These are phyloP conservation scores for Podila clonocystis DNA, from an alignment of 192 early-diverging fungal species.

Conservation along the genomic window DNA sequence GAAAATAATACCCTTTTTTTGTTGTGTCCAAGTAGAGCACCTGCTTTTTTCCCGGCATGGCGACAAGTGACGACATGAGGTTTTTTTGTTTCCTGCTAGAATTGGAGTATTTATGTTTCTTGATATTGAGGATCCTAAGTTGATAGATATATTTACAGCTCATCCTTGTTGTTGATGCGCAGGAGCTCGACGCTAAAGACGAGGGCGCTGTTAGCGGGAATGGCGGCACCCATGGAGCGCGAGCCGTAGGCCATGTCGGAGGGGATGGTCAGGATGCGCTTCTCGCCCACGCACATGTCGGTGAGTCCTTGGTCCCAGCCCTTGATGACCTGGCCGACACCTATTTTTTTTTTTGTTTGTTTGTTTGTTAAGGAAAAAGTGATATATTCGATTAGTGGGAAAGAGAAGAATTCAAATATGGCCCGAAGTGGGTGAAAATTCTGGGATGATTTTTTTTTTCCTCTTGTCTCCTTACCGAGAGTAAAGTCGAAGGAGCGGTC, in stretches of 20 bases:
- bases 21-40: too few species aligned
- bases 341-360: slow-evolving; percentile 18
- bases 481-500: slow-evolving; percentile 75
- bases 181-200: slow-evolving; percentile 85
- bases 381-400: too few species aligned
- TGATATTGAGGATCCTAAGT: not conserved
- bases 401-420: too few species aligned
- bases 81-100: too few species aligned
- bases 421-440: too few species aligned
- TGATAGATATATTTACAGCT: slow-evolving; percentile 26
- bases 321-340: slow-evolving; percentile 74
- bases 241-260: slow-evolving; percentile 65
- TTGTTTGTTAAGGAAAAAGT: too few species aligned
- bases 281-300: slow-evolving; percentile 86
- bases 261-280: slow-evolving; percentile 79
- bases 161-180: slow-evolving; percentile 60
- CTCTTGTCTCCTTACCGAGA: too few species aligned
- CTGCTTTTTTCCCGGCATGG: too few species aligned
- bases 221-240: slow-evolving; percentile 55
- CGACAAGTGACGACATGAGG: too few species aligned
- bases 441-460: too few species aligned
- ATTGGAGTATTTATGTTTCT: too few species aligned
- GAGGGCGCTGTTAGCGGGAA: slow-evolving; percentile 65
- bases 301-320: slow-evolving; percentile 82
- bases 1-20: too few species aligned